Base-by-base conservation (phyloP, 177 flowering plant species). In the Viscum album region DNA sequence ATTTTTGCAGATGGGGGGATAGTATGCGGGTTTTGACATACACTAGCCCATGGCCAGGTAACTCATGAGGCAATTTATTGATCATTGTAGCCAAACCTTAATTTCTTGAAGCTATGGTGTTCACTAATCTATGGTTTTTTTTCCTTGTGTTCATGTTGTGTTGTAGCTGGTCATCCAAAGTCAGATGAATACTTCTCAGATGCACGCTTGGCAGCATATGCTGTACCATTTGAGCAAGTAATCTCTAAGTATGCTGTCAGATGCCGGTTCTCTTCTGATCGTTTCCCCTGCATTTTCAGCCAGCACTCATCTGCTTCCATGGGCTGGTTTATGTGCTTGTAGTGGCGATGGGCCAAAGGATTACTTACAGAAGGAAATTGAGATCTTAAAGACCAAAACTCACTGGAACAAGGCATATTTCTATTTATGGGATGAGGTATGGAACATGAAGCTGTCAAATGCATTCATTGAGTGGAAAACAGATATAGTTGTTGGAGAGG, bases 371-470 rank as follows among this genome's bases (percentile, higher is more conserved):
- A 87, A 81, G 73, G 93, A 94, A 79, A 71, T 94, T 70, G 96
- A 87, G 77, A 84, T 84, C 64, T 81, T 94, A 81, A 88, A 83
- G 82, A 81, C 83, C 63, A 94, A 87, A 70, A 17, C 71, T 70
- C 97, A 94, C 68, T 94, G 98, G 97, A 86, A 81, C 72, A 94
- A 94, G 77, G 92, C 98, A 66, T 94, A 94, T 70, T 94, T 94
- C 75, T 94, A 94, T 76, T 73, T 94, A 81, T 94, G 98, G 98
- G 98, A 94, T 79, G 98, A 94, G 97, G 98, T 94, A 81, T 73
- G 43, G n/a, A n/a, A n/a, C n/a, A n/a, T n/a, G n/a, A n/a, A n/a
- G n/a, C n/a, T n/a, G n/a, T n/a, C n/a, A n/a, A n/a, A n/a, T n/a
- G n/a, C n/a, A n/a, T n/a, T n/a, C n/a, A n/a, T n/a, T n/a, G n/a